Conservation (phyloP, 73 alveolate genomes). For the Tetrahymena borealis region DNA sequence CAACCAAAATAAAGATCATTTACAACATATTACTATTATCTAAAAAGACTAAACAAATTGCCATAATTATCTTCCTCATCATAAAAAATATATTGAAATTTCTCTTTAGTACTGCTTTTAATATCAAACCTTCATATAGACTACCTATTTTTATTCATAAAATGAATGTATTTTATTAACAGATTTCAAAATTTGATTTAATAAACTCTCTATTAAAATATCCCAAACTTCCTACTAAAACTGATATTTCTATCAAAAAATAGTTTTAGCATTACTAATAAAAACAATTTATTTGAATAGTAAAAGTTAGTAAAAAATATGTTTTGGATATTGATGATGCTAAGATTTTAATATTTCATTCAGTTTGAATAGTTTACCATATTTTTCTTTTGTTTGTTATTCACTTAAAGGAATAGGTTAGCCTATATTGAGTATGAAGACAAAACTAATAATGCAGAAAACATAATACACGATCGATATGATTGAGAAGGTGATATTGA, state of each 20-base stretch:
- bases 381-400: not conserved
- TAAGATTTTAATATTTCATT: not conserved
- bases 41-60: not conserved
- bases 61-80: not conserved
- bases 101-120: not conserved
- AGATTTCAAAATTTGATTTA: too few species aligned
- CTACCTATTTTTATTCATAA: not conserved
- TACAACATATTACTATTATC: not conserved
- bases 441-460: not conserved
- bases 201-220: too few species aligned
- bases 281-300: too few species aligned
- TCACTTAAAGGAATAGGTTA: not conserved
- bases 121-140: not conserved
- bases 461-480: not conserved
- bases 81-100: not conserved
- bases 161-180: not conserved
- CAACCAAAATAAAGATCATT: not conserved
- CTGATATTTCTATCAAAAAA: too few species aligned
- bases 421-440: not conserved
- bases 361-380: not conserved
- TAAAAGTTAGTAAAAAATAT: too few species aligned
- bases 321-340: not conserved
- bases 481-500: not conserved
- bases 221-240: too few species aligned
- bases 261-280: too few species aligned